phyloP scores from a whole-genome alignment of 768 basidiomycete genomes.

The Hygrophorus pudorinus region DNA sequence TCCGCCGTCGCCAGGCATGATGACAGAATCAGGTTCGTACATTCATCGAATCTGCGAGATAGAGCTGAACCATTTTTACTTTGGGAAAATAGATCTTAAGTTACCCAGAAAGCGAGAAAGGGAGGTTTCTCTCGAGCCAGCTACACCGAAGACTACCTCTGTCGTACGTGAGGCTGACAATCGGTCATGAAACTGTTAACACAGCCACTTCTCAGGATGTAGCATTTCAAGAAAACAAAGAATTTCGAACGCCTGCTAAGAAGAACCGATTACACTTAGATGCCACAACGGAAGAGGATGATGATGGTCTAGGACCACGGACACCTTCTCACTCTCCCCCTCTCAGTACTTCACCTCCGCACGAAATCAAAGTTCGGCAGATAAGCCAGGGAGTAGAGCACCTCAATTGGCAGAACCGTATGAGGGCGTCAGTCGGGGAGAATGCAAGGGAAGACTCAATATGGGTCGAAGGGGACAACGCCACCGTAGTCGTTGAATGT shows the following conservation, averaged over 20 bases:
- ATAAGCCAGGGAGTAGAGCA: slow-evolving; percentile 76
- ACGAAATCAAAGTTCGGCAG: slow-evolving; percentile 71
- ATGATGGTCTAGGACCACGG: slow-evolving; percentile 28
- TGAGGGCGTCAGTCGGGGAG: slow-evolving; percentile 25
- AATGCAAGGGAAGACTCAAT: slow-evolving; percentile 16
- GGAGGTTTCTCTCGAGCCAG: slow-evolving; percentile 69
- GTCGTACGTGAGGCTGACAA: slow-evolving; percentile 3
- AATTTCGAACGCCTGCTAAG: slow-evolving; percentile 58
- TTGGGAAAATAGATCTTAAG: slow-evolving; percentile 28
- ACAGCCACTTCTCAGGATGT: slow-evolving; percentile 24
- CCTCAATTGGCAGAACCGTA: slow-evolving; percentile 52
- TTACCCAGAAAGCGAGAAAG: slow-evolving; percentile 65
- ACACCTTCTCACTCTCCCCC: slow-evolving; percentile 37
- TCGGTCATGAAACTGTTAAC: background rate
- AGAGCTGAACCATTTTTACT: slow-evolving; percentile 25
- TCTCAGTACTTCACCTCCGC: slow-evolving; percentile 55
- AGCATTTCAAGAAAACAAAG: slow-evolving; percentile 32
- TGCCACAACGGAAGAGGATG: slow-evolving; percentile 56
- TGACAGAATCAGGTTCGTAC: slow-evolving; percentile 1
- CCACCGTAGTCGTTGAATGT: too few relatives aligned
- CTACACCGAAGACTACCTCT: slow-evolving; percentile 26
- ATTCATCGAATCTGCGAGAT: slow-evolving; percentile 15
- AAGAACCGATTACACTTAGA: slow-evolving; percentile 62
- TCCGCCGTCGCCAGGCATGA: slow-evolving; percentile 36
- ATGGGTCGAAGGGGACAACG: too few relatives aligned